phyloP scores from a whole-genome alignment of 192 early-diverging fungal genomes.

The Coemansia sp. region DNA sequence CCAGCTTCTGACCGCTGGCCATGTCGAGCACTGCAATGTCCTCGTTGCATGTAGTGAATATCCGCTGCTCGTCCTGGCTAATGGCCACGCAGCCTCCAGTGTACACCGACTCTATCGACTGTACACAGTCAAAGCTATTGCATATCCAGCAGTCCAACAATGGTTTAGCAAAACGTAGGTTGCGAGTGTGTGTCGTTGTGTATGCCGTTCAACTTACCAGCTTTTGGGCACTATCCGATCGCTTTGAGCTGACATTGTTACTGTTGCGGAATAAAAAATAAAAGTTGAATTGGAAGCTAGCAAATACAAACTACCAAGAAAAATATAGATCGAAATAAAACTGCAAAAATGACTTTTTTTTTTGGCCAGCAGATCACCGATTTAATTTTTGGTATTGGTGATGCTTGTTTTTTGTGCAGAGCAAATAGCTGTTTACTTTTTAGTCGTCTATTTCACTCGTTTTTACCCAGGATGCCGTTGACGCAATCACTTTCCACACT shows the following conservation, averaged over 20 bases:
- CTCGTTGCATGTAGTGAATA: constrained; percentile 81
- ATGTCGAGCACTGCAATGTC: constrained; percentile 77
- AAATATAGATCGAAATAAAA: not conserved
- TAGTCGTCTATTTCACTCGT: too few relatives aligned
- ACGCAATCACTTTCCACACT: constrained; percentile 45
- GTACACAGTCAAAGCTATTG: constrained; percentile 69
- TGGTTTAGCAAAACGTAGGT: not conserved
- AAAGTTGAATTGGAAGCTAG: not conserved
- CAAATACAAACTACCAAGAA: not conserved
- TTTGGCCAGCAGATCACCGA: too few relatives aligned
- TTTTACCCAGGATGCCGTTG: too few relatives aligned
- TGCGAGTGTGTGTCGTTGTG: not conserved
- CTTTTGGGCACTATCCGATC: constrained; percentile 38
- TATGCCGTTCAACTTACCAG: constrained; percentile 31
- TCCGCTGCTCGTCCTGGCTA: constrained; percentile 62
- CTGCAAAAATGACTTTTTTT: not conserved
- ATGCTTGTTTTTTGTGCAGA: too few relatives aligned
- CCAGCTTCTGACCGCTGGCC: constrained; percentile 61
- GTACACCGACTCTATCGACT: constrained; percentile 86
- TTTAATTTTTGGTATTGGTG: too few relatives aligned
- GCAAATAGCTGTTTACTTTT: too few relatives aligned
- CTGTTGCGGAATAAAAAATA: not conserved
- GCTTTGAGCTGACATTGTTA: constrained; percentile 21
- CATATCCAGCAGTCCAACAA: not conserved
- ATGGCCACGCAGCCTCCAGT: constrained; percentile 83